Percentiles rank a stretch among this genome's conserved stretches.
Conservation (phyloP, 495 filamentous ascomycete genomes). For the Xylaria bambusicola region DNA sequence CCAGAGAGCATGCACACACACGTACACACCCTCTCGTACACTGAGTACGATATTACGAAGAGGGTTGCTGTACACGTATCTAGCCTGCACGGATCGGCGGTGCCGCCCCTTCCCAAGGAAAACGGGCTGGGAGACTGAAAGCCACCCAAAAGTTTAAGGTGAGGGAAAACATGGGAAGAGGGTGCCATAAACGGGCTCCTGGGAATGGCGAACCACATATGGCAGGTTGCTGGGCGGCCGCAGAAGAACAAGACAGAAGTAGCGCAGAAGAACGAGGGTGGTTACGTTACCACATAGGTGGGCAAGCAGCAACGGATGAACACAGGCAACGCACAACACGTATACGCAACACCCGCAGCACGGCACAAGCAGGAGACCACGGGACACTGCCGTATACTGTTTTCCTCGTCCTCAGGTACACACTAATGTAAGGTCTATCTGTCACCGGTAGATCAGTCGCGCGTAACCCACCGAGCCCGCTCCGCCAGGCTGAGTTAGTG, state of each 20-base stretch:
- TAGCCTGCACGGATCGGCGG: background rate
- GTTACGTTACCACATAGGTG: background rate
- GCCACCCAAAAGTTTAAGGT: background rate
- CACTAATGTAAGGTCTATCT: background rate
- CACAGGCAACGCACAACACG: no score
- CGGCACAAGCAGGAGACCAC: no score
- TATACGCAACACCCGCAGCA: no score
- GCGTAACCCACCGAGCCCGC: background rate
- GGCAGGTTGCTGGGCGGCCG: background rate
- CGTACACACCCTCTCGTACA: no score
- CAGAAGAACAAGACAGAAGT: conserved; percentile 12
- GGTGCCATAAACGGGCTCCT: conserved; percentile 7
- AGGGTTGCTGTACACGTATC: background rate
- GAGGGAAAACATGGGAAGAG: background rate
- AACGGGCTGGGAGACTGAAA: background rate
- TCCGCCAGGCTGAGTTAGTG: background rate
- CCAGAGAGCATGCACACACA: background rate
- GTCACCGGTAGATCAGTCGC: conserved; percentile 6
- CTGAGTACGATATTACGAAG: no score
- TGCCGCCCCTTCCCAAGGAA: background rate
- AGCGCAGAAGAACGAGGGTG: background rate
- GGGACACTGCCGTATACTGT: no score
- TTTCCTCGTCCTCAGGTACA: no score
- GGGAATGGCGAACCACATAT: conserved; percentile 11
- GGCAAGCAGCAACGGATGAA: no score